A percentile compares a stretch with the other conserved stretches of the same genome.
Evolutionary conservation across 495 filamentous ascomycete species (phyloP).

Genomic region (Talaromyces thailandensis): DNA sequence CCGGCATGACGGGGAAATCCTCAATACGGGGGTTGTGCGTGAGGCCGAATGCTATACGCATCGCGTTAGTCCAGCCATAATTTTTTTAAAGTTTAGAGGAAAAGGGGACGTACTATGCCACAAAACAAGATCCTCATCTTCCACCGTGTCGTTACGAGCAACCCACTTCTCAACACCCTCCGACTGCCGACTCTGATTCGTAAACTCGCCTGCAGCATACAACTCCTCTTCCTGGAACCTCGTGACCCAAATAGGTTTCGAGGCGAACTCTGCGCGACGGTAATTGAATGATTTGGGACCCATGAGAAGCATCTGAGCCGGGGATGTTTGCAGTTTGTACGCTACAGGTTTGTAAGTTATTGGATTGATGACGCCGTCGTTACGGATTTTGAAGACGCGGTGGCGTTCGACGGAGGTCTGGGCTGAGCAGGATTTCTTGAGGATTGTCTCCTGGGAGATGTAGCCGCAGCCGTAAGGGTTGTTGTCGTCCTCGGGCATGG

Average conservation of each 20-base stretch:
- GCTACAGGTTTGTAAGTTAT: constrained; percentile 66
- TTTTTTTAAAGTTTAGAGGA: constrained; percentile 36
- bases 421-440: constrained; percentile 49
- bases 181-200: constrained; percentile 68
- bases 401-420: constrained; percentile 54
- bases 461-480: constrained; percentile 79
- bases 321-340: constrained; percentile 64
- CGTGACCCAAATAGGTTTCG: constrained; percentile 73
- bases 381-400: constrained; percentile 76
- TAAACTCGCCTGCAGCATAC: constrained; percentile 71
- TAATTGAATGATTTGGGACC: constrained; percentile 60
- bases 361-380: constrained; percentile 54
- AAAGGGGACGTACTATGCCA: constrained; percentile 24
- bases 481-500: constrained; percentile 54
- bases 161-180: constrained; percentile 47
- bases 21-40: constrained; percentile 52
- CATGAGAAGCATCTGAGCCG: constrained; percentile 73
- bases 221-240: constrained; percentile 68
- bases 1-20: constrained; percentile 59
- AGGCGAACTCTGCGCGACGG: constrained; percentile 68
- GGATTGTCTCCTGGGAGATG: constrained; percentile 40
- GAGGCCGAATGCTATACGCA: constrained; percentile 69
- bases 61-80: constrained; percentile 89
- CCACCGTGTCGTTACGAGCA: constrained; percentile 36
- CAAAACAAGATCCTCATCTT: constrained; percentile 39